Percentiles rank a stretch among this genome's conserved stretches.
phyloP scores from a whole-genome alignment of 179 eudicot genomes.

The Nepenthes alata region DNA sequence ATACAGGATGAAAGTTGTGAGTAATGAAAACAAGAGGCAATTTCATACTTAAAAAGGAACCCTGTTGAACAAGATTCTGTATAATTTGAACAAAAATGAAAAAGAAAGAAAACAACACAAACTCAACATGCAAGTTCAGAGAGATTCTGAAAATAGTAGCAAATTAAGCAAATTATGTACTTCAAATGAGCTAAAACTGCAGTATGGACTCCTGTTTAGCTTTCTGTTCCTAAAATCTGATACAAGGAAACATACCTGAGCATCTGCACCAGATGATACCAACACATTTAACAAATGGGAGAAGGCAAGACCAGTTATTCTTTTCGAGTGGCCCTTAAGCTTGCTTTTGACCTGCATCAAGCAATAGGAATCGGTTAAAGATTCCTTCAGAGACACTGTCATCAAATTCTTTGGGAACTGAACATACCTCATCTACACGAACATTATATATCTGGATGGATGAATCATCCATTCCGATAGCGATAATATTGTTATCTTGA shows the following conservation, averaged over 20 bases:
- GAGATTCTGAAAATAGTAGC: no score
- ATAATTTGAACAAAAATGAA: no score
- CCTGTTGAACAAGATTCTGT: no score
- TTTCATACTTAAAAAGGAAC: no score
- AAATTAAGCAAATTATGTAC: no score
- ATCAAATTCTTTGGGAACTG: neutral
- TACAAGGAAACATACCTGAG: slow-evolving; percentile 38
- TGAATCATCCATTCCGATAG: slow-evolving; percentile 96
- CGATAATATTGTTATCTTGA: slow-evolving; percentile 87
- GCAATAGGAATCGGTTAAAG: neutral
- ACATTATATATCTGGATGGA: slow-evolving; percentile 94
- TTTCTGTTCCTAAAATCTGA: neutral
- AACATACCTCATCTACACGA: slow-evolving; percentile 80
- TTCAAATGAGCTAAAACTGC: no score
- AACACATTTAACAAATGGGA: slow-evolving; percentile 66
- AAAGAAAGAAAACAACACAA: no score
- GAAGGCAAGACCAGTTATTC: slow-evolving; percentile 95
- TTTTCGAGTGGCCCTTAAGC: slow-evolving; percentile 87
- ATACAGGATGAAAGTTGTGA: no score
- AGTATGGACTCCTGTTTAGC: no score
- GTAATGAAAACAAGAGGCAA: no score
- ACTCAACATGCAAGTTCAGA: no score
- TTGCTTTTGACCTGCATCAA: slow-evolving; percentile 78
- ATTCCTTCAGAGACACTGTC: neutral
- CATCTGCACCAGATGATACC: slow-evolving; percentile 96